Evolutionary conservation across 345 rosid species (phyloP), one percentile per base, ranked within the genome.

Genomic region (Camelina neglecta): DNA sequence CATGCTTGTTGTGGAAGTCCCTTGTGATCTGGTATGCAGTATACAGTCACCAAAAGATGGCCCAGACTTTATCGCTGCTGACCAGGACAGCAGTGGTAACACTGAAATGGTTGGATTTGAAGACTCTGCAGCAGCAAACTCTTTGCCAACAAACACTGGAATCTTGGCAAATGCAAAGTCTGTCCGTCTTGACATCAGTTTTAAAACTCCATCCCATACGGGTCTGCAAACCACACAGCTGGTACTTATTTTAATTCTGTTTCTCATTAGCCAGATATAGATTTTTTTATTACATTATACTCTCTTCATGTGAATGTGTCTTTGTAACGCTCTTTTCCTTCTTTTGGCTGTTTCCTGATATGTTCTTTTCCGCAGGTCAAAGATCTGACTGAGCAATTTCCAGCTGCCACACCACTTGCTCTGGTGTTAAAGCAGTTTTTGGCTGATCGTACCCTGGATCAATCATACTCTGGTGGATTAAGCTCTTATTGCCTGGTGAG

Each of bases 401-500:
- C 97, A 42, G 97, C 98, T 57, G 88, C 96, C 72, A 86, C 86
- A 33, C 96, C 95, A 9, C 98, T 94, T 81, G 98, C 98, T 77
- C 86, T 94, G 90, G 90, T 90, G 76, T 84, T 94, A 80, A 94
- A 94, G 85, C 93, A 90, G 85, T 94, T 94, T 86, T 84, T 94
- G 86, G 98, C 97, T 60, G 97, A 90, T 80, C 98, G 98, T 75
- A 88, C 93, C 86, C 87, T 92, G 83, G 98, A 94, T 66, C 97
- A 92, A 65, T 89, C 97, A 68, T 94, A 94, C 79, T 94, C 98
- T 76, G 98, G 98, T 48, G 98, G 98, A 79, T 90, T 94, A 84
- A 94, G 96, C 83, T 94, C 98, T 69, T 89, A 94, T 81, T 92
- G 98, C 83, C 84, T 94, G 92, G 97, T 92, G 77, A 85, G 83